A percentile compares a stretch with the other conserved stretches of the same genome.
Evolutionary conservation across 2,329 filamentous ascomycete genomes (phyloP).

Genomic region (Trichoderma sp.): DNA sequence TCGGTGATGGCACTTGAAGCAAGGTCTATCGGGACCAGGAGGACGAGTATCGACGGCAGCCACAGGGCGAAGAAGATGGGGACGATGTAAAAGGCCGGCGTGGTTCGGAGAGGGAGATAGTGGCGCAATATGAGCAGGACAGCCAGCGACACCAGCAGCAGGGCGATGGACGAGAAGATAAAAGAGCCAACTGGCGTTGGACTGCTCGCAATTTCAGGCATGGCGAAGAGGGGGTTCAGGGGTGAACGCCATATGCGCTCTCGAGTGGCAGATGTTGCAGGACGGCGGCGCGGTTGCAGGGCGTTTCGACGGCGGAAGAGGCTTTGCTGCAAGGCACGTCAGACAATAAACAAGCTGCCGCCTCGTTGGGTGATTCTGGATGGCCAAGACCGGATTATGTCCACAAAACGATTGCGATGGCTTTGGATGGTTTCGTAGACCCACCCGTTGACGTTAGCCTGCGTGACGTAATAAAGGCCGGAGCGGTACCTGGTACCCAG

Average conservation of each 20-base stretch:
- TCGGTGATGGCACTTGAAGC: slow-evolving; percentile 77
- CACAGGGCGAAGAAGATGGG: slow-evolving; percentile 96
- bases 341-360: background rate
- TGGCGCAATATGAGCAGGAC: slow-evolving; percentile 83
- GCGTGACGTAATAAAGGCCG: slow-evolving; percentile 8
- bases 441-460: background rate
- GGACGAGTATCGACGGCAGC: slow-evolving; percentile 83
- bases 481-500: background rate
- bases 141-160: slow-evolving; percentile 69
- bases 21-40: slow-evolving; percentile 93
- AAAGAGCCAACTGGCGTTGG: slow-evolving; percentile 71
- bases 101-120: slow-evolving; percentile 86
- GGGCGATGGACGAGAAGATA: slow-evolving; percentile 70
- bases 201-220: slow-evolving; percentile 49
- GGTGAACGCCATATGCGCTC: slow-evolving; percentile 30
- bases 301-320: background rate
- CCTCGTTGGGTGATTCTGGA: background rate
- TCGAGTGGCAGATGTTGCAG: slow-evolving; percentile 5
- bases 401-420: background rate
- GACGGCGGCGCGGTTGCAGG: background rate
- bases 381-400: background rate
- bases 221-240: slow-evolving; percentile 36
- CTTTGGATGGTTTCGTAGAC: background rate
- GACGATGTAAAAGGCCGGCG: slow-evolving; percentile 82
- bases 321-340: slow-evolving; percentile 1